Percentiles rank a stretch among this genome's conserved stretches.
These are phyloP conservation scores for Venturia oleaginea DNA, from an alignment of 2,329 filamentous ascomycete species.

Conservation along the genomic window DNA sequence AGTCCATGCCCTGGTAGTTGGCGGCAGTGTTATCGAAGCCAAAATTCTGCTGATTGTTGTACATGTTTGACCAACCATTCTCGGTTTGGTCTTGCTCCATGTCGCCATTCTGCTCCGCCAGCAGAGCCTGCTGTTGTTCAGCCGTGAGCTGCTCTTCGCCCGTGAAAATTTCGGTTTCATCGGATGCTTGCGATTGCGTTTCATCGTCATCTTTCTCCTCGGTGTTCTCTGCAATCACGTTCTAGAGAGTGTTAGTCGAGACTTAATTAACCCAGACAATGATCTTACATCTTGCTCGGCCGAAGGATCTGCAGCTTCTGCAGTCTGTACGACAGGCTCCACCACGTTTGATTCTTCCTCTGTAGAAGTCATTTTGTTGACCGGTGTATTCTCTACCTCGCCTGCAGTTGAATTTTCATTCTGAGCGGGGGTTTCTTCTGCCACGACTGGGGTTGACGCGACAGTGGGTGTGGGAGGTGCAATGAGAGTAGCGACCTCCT, in stretches of 20 bases:
- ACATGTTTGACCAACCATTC: slow-evolving; percentile 1
- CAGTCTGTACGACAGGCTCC: not conserved
- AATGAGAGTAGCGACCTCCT: not conserved
- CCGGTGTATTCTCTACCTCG: slow-evolving; percentile 10
- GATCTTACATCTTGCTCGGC: not conserved
- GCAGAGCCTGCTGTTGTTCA: slow-evolving; percentile 4
- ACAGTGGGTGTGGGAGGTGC: slow-evolving; percentile 4
- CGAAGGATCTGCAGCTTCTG: not conserved
- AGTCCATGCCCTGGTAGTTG: slow-evolving; percentile 5
- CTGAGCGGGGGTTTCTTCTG: not conserved
- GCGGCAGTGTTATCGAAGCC: not conserved
- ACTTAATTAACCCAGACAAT: not conserved
- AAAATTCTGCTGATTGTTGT: slow-evolving; percentile 3
- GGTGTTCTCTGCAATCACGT: not conserved
- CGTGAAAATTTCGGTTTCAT: slow-evolving; percentile 11
- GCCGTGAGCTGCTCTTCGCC: slow-evolving; percentile 6
- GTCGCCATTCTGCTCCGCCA: not conserved
- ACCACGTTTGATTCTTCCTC: slow-evolving; percentile 4
- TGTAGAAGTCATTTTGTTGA: not conserved
- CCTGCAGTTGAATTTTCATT: not conserved
- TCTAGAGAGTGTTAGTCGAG: not conserved
- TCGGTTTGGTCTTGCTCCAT: slow-evolving; percentile 7
- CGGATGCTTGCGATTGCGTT: not conserved
- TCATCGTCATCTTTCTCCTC: slow-evolving; percentile 8
- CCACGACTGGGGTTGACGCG: not conserved